Base-by-base conservation (phyloP, 1,284 basidiomycete genomes). In the Garcileccinum viscosum region DNA sequence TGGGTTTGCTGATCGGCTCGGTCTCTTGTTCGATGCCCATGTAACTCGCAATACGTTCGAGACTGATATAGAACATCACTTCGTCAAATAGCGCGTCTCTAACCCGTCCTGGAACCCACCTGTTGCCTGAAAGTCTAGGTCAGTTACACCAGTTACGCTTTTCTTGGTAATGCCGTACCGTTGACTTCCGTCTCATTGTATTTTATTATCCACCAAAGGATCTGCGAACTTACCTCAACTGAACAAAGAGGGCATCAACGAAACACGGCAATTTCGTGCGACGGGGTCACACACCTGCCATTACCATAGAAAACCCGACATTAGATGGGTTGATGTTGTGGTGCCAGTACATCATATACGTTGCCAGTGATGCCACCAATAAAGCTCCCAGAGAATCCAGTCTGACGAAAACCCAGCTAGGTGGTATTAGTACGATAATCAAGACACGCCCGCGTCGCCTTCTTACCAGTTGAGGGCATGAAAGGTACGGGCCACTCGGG, bases 1-100 rank as follows among this genome's bases (percentile, higher is more conserved):
- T 81, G 9, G 88, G 88, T 17, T 78, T 75, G 32, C 82, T 77
- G 1, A 84, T 84, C 1, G 86, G 75, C 66, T 84, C 82, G 2
- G 87, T 87, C 76, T 95, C 93, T 76, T 93, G 91, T 66, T 93
- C 92, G 67, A 93, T 92, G 17, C 83, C 79, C 60, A 93, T 78
- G 76, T 94, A 95, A 35, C 87, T 87, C 74, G 92, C 87, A 65
- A 95, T 90, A 37, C 94, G 88, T 77, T 95, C 93, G 70, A 95
- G 83, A 76, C 90, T 91, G 50, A 27, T 11, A 88, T 80, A 85
- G 30, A 30, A 15, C 37, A 44, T 59, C 56, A n/a, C 22, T 15
- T 6, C 27, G 12, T 71, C 33, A 24, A 42, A 32, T 3, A 50
- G 5, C 53, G 33, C 11, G 24, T 17, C n/a, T 65, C 30, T 35